Base-by-base conservation (phyloP, 1,139 yeast genomes). In the Scheffersomyces cryptocercus region DNA sequence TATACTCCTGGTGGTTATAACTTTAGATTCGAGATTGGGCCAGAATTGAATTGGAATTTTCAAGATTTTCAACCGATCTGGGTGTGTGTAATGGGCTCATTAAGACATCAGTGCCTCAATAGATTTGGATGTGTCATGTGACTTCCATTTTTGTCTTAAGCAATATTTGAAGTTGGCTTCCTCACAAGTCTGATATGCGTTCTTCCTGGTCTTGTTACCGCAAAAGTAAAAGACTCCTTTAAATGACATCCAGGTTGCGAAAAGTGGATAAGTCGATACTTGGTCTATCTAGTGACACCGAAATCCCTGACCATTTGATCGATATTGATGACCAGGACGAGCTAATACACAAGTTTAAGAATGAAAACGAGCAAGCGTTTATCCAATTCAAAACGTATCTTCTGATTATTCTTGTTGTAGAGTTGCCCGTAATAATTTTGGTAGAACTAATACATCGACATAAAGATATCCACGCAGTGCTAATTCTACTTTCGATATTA, bases 241-340 rank as follows among this genome's bases (percentile, higher is more conserved):
- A 5, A 13, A 31, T 31, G 35, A 49, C 50, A 50, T 44, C 51
- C 26, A 38, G 55, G 26, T 44, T 50, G 26, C 52, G 56, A 29
- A 43, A 45, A 28, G 11, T 52, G 12, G 57, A 53, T 40, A 49
- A 43, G 30, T 44, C 45, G 31, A 44, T 53, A 30, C 46, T 52
- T 11, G 51, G 50, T 14, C 48, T 46, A 20, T 40, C 42, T 12
- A 35, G 41, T 13, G 34, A 35, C 3, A 36, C 41, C 15, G 41
- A 43, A 13, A 38, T 39, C 26, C 24, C 35, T n/a, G 20, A 11
- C 9, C 20, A 15, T 6, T 39, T 48, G 28, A 42, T 53, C 11
- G 57, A 53, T 33, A 40, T 34, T 13, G 57, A 44, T 35, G 57
- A 53, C 37, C 56, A 53, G 40, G 34, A 44, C 5, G 39, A 39